Base-by-base conservation (phyloP, 148 eudicot genomes). In the Rhododendron henanense region DNA sequence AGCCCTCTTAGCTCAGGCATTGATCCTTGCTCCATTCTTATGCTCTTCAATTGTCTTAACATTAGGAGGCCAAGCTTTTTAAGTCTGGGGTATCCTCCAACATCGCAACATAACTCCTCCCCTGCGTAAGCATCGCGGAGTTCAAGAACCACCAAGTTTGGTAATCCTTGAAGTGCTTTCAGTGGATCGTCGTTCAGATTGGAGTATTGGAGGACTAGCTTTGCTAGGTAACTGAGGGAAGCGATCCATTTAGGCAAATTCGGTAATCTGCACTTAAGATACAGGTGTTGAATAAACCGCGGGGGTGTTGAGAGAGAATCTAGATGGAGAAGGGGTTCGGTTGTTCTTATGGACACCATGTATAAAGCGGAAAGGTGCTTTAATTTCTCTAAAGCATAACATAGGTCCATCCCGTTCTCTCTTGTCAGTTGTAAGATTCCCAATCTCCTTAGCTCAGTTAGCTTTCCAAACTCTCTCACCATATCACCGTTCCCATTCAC, bases 91-190 rank as follows among this genome's bases (percentile, higher is more conserved):
- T 44, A 85, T 67, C 75, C 83, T 44, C 76, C 87, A 3, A 3
- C 76, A 5, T 59, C 10, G 13, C 82, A 85, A 10, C 73, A 59
- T 78, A 85, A 25, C 61, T 85, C 74, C 31, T 85, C 51, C 74
- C 81, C 86, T n/a, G 50, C 82, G 28, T 76, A 76, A 37, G 86
- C 86, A 45, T 85, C 39, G 28, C 74, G 37, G 8, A 85, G 86
- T 45, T 85, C 86, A 55, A 85, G 82, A 45, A 19, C 18, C 25
- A 19, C 53, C 53, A 85, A 85, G 50, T 59, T 55, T 16, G 75
- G 82, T 33, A 77, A 78, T 37, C 48, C 39, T n/a, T 85, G 86
- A 41, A 85, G 86, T 11, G 39, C 51, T 44, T 63, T 77, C 33
- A 85, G 71, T n/a, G 82, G 86, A 55, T 78, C 82, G 4, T n/a